These are phyloP conservation scores for Cenchrus purpureus DNA, from an alignment of 176 grass and related monocot genomes.

Conservation along the genomic window DNA sequence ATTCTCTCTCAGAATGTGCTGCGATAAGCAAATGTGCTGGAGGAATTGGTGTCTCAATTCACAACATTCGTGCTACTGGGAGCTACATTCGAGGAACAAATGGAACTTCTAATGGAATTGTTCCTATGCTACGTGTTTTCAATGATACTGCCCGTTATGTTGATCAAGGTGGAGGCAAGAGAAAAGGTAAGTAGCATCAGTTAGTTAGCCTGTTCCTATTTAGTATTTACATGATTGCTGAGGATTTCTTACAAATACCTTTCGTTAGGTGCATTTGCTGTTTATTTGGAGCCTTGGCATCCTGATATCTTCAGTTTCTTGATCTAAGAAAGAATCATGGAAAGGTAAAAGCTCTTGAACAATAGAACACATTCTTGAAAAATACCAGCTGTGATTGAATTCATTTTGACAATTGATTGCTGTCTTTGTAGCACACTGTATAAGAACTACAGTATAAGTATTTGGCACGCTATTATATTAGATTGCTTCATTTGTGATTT, in stretches of 20 bases:
- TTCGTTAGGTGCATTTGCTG: conserved; percentile 83
- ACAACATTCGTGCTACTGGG: conserved; percentile 86
- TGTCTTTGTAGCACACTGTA: background rate
- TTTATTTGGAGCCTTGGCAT: conserved; percentile 97
- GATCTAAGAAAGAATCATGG: conserved; percentile 87
- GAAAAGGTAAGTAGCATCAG: conserved; percentile 68
- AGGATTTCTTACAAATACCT: conserved; percentile 25
- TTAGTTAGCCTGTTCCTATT: background rate
- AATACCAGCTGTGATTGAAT: conserved; percentile 11
- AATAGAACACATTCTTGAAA: conserved; percentile 3
- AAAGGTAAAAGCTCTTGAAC: background rate
- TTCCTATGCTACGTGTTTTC: conserved; percentile 92
- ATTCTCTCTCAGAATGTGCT: conserved; percentile 90
- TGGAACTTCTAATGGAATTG: conserved; percentile 88
- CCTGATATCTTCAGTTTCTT: conserved; percentile 91
- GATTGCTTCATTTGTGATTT: background rate
- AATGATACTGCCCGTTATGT: conserved; percentile 98
- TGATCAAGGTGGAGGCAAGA: conserved; percentile 96
- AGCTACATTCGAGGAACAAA: conserved; percentile 95
- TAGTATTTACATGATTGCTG: background rate
- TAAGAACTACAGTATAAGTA: background rate
- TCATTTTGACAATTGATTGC: too few species aligned
- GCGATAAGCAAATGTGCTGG: conserved; percentile 95
- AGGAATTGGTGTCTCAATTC: conserved; percentile 89
- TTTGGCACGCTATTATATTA: conserved; percentile 14